These are phyloP conservation scores for Sugiyamaella americana DNA, from an alignment of 805 yeast genomes.

Conservation along the genomic window DNA sequence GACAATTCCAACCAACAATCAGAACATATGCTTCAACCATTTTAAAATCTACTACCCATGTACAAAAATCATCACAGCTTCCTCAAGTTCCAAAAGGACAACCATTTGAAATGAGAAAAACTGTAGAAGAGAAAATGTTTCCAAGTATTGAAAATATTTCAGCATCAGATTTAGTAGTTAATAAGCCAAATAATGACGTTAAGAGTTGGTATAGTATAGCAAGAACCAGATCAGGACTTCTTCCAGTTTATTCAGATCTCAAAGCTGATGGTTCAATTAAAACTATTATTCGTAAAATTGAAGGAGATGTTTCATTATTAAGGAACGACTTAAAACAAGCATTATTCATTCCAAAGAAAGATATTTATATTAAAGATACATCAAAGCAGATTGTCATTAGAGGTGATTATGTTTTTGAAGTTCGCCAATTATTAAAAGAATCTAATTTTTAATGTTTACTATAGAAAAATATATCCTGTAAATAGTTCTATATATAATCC, in stretches of 20 bases:
- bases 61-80: background rate
- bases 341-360: conserved; percentile 41
- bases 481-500: background rate
- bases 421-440: conserved; percentile 32
- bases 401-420: conserved; percentile 39
- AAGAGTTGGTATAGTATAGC: conserved; percentile 17
- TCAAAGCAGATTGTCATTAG: conserved; percentile 49
- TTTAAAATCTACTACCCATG: background rate
- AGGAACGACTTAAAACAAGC: conserved; percentile 56
- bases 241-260: conserved; percentile 74
- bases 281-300: conserved; percentile 67
- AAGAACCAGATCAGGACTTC: conserved; percentile 41
- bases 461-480: background rate
- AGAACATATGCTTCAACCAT: too few relatives aligned
- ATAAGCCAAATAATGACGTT: background rate
- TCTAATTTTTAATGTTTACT: background rate
- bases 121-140: background rate
- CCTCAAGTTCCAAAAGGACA: background rate
- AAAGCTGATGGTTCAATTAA: conserved; percentile 55
- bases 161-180: conserved; percentile 2
- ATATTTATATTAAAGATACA: conserved; percentile 44
- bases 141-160: background rate
- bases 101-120: background rate
- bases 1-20: too few relatives aligned
- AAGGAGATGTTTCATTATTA: conserved; percentile 61